phyloP scores from a whole-genome alignment of 2,329 filamentous ascomycete species.

The Aspergillus aculeatus region DNA sequence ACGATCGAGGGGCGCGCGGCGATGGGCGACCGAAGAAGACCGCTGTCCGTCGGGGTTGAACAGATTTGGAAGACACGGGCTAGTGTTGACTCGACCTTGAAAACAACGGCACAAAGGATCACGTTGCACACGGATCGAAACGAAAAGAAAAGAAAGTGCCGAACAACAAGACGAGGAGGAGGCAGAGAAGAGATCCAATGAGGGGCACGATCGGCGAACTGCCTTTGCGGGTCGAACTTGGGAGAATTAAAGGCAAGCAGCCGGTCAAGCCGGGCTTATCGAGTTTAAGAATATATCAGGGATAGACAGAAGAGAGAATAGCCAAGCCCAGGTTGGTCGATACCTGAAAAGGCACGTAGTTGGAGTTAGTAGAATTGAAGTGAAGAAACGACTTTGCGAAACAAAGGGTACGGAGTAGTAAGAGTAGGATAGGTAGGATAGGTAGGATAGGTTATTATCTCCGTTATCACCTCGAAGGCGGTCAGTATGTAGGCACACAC shows the following conservation, averaged over 20 bases:
- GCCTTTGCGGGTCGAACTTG: not conserved
- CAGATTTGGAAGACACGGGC: not conserved
- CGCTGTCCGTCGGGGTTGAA: not conserved
- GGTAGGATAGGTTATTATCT: not conserved
- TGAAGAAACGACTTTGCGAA: not conserved
- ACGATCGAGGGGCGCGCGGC: not conserved
- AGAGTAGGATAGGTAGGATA: not conserved
- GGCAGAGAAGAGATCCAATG: constrained; percentile 5
- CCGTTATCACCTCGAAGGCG: not conserved
- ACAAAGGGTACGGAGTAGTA: not conserved
- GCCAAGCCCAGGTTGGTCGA: not conserved
- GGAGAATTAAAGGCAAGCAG: not conserved
- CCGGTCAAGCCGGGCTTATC: not conserved
- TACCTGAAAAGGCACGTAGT: not conserved
- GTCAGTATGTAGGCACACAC: not conserved
- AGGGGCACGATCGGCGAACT: not conserved
- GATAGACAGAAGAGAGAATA: not conserved
- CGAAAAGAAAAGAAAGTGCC: not conserved
- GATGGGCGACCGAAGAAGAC: not conserved
- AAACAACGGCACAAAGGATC: not conserved
- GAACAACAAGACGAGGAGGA: constrained; percentile 2
- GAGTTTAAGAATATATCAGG: not conserved
- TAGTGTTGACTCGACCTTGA: not conserved
- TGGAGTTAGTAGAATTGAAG: not conserved
- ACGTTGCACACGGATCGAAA: not conserved